A percentile compares a stretch with the other conserved stretches of the same genome.
These are phyloP conservation scores for Yarrowia alimentaria DNA, from an alignment of 805 yeast species.

Conservation along the genomic window DNA sequence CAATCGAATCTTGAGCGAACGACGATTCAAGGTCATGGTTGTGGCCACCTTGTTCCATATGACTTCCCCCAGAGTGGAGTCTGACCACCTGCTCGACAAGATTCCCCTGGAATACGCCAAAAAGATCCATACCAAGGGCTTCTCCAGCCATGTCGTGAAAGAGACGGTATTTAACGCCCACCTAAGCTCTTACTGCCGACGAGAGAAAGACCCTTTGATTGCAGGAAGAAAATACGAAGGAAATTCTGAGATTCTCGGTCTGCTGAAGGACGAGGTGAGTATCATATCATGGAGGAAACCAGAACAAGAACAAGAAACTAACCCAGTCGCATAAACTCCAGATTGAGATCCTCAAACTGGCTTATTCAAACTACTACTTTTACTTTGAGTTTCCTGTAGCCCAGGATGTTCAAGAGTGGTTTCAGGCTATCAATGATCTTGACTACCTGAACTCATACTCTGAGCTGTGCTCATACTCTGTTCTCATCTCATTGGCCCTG, in stretches of 20 bases:
- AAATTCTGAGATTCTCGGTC: neutral
- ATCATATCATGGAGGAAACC: neutral
- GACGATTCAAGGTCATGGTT: slow-evolving; percentile 14
- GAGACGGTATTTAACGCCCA: slow-evolving; percentile 4
- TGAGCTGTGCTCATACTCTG: slow-evolving; percentile 10
- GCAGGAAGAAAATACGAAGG: slow-evolving; percentile 12
- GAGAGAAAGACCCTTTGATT: slow-evolving; percentile 15
- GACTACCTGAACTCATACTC: slow-evolving; percentile 1
- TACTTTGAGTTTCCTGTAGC: neutral
- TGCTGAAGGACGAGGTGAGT: slow-evolving; percentile 13
- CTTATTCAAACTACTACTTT: slow-evolving; percentile 13
- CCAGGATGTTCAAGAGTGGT: slow-evolving; percentile 9
- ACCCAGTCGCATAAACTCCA: slow-evolving; percentile 9
- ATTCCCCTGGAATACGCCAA: neutral
- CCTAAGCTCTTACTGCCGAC: neutral
- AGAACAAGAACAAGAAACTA: slow-evolving; percentile 3
- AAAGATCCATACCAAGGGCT: slow-evolving; percentile 1
- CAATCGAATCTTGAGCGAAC: slow-evolving; percentile 5
- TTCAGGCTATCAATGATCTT: neutral
- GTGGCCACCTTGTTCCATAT: slow-evolving; percentile 7
- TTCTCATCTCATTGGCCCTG: slow-evolving; percentile 33
- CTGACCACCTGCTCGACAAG: neutral
- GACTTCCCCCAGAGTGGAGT: neutral
- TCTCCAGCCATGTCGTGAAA: slow-evolving; percentile 2
- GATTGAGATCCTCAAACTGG: slow-evolving; percentile 6